These are phyloP conservation scores for Xerocomellus dryophilus DNA, from an alignment of 768 basidiomycete species.

Conservation along the genomic window DNA sequence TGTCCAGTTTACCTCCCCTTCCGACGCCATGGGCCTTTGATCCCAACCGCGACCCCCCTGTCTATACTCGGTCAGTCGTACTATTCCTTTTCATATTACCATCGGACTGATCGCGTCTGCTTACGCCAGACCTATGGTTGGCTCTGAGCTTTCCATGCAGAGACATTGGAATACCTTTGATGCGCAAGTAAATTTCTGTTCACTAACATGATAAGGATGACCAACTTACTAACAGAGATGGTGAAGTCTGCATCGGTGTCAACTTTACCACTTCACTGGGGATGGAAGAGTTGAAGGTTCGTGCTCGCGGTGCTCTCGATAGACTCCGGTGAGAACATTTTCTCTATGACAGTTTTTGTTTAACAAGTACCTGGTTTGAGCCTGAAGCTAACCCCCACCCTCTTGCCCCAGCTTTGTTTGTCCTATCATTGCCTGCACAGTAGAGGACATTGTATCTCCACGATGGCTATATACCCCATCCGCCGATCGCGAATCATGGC, in stretches of 20 bases:
- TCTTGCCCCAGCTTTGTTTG: conserved; percentile 11
- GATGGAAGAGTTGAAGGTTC: conserved; percentile 3
- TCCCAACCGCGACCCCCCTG: conserved; percentile 2
- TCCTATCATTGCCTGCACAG: conserved; percentile 17
- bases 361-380: too few species aligned
- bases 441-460: conserved; percentile 12
- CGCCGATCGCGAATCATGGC: conserved; percentile 22
- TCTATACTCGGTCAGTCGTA: conserved; percentile 17
- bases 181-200: conserved; percentile 5
- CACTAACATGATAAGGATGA: not conserved
- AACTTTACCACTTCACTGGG: conserved; percentile 11
- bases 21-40: conserved; percentile 9
- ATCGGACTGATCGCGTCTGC: not conserved
- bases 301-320: conserved; percentile 13
- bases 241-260: conserved; percentile 18
- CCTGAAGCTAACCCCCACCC: too few species aligned
- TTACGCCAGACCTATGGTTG: conserved; percentile 8
- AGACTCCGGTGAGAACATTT: conserved; percentile 17
- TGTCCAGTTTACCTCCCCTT: not conserved
- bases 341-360: too few species aligned
- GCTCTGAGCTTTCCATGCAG: conserved; percentile 17
- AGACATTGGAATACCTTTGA: conserved; percentile 10
- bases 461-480: conserved; percentile 24
- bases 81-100: not conserved
- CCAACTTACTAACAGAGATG: conserved; percentile 3